A percentile compares a stretch with the other conserved stretches of the same genome.
Conservation (phyloP, 2,329 filamentous ascomycete genomes). For the Plenodomus biglobosus region DNA sequence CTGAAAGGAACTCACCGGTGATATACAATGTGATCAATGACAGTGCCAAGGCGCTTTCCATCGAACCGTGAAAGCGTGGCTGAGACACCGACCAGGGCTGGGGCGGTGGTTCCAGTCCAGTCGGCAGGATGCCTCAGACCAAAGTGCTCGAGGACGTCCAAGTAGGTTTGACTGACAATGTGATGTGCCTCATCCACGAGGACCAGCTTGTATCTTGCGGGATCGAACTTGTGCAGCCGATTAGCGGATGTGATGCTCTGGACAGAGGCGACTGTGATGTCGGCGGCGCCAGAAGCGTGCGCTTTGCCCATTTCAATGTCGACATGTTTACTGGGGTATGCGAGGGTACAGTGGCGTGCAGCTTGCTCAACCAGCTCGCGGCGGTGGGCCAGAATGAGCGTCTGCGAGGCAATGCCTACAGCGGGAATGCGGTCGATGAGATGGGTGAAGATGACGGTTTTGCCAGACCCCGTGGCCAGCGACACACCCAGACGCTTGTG, state of each 20-base stretch:
- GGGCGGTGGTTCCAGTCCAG: slow-evolving; percentile 31
- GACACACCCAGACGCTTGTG: slow-evolving; percentile 82
- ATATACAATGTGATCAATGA: slow-evolving; percentile 94
- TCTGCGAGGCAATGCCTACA: slow-evolving; percentile 65
- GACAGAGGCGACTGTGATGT: slow-evolving; percentile 92
- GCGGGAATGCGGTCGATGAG: slow-evolving; percentile 76
- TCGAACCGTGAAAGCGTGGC: slow-evolving; percentile 81
- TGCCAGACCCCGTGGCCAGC: slow-evolving; percentile 83
- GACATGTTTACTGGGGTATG: slow-evolving; percentile 78
- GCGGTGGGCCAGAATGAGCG: slow-evolving; percentile 88
- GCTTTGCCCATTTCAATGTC: slow-evolving; percentile 89
- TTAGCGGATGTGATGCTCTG: slow-evolving; percentile 77
- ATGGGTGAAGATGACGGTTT: slow-evolving; percentile 96
- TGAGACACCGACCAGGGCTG: slow-evolving; percentile 81
- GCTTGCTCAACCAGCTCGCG: slow-evolving; percentile 95
- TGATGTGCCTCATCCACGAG: slow-evolving; percentile 97
- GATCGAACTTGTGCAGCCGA: slow-evolving; percentile 81
- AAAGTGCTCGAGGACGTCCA: slow-evolving; percentile 77
- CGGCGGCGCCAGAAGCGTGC: slow-evolving; percentile 75
- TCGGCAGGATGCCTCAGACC: slow-evolving; percentile 59
- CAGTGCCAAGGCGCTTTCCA: slow-evolving; percentile 76
- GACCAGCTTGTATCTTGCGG: slow-evolving; percentile 78
- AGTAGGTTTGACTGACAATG: slow-evolving; percentile 82
- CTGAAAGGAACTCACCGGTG: slow-evolving; percentile 60
- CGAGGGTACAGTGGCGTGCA: slow-evolving; percentile 74